A percentile compares a stretch with the other conserved stretches of the same genome.
Evolutionary conservation across 169 alveolate genomes (phyloP).

Genomic region (Eimeria acervulina): DNA sequence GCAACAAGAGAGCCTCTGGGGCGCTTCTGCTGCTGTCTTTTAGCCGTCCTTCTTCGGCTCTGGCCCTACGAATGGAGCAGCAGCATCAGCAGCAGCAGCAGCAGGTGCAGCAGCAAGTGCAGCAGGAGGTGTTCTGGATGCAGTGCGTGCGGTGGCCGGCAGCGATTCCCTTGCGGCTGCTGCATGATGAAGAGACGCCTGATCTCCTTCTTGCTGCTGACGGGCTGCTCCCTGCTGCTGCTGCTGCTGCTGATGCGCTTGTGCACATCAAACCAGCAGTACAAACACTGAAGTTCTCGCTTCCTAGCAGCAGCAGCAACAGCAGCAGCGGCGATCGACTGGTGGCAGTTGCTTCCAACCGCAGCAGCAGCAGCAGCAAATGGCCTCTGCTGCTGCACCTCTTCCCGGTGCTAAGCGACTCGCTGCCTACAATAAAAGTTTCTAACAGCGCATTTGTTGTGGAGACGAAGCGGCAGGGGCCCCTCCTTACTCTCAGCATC

Average conservation of each 20-base stretch:
- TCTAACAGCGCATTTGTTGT: slow-evolving; percentile 18
- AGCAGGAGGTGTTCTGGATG: slow-evolving; percentile 18
- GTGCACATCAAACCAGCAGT: neutral
- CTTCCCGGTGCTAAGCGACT: neutral
- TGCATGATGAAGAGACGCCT: neutral
- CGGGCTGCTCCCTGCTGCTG: neutral
- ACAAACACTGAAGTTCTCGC: neutral
- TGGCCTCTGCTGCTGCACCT: neutral
- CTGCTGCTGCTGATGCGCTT: neutral
- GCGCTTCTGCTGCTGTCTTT: neutral
- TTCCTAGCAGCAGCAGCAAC: neutral
- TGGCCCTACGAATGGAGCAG: neutral
- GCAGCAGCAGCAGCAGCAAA: slow-evolving; percentile 32
- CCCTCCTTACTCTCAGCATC: slow-evolving; percentile 26
- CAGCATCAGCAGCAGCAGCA: neutral
- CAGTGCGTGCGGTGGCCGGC: slow-evolving; percentile 36
- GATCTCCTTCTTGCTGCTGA: neutral
- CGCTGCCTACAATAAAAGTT: neutral
- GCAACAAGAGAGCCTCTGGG: neutral
- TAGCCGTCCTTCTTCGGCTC: slow-evolving; percentile 30
- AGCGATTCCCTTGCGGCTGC: neutral
- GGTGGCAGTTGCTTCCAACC: neutral
- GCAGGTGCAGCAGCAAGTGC: slow-evolving; percentile 38
- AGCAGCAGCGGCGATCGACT: neutral
- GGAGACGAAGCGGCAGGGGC: neutral